phyloP scores from a whole-genome alignment of 257 asterid genomes.

The Capsicum chinense region DNA sequence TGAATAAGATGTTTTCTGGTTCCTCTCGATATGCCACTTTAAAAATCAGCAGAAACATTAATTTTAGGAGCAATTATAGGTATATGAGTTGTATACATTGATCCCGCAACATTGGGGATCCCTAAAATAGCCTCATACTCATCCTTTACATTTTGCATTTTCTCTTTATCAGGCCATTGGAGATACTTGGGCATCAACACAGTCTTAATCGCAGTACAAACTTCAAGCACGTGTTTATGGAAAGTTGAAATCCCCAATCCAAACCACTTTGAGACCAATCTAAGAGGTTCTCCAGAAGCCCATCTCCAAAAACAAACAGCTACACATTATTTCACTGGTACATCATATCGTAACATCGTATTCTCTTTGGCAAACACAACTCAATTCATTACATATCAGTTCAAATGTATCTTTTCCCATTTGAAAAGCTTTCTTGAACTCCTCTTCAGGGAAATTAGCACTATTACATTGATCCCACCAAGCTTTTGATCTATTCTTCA shows the following conservation, averaged over 20 bases:
- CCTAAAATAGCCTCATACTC: slow-evolving; percentile 65
- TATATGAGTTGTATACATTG: slow-evolving; percentile 90
- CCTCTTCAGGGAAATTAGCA: slow-evolving; percentile 85
- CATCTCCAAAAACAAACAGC: slow-evolving; percentile 98
- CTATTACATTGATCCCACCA: slow-evolving; percentile 99
- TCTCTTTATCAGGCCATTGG: slow-evolving; percentile 77
- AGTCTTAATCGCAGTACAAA: slow-evolving; percentile 78
- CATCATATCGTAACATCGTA: slow-evolving; percentile 86
- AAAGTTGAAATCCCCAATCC: slow-evolving; percentile 94
- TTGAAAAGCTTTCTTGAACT: slow-evolving; percentile 78
- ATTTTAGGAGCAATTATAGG: slow-evolving; percentile 93
- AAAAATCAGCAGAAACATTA: slow-evolving; percentile 80
- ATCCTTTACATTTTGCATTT: slow-evolving; percentile 42
- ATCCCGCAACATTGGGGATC: slow-evolving; percentile 77
- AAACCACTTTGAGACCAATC: slow-evolving; percentile 83
- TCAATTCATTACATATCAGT: slow-evolving; percentile 75
- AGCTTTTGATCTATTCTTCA: slow-evolving; percentile 77
- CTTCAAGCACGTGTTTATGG: slow-evolving; percentile 91
- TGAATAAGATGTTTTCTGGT: slow-evolving; percentile 86
- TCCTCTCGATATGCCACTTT: slow-evolving; percentile 85
- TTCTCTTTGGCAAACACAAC: slow-evolving; percentile 79
- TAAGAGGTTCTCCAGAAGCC: slow-evolving; percentile 94
- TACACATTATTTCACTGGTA: slow-evolving; percentile 86
- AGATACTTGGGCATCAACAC: slow-evolving; percentile 88
- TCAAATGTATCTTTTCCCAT: slow-evolving; percentile 95